Evolutionary conservation across 331 rosid genomes (phyloP).

Genomic region (Rosa hybrid): DNA sequence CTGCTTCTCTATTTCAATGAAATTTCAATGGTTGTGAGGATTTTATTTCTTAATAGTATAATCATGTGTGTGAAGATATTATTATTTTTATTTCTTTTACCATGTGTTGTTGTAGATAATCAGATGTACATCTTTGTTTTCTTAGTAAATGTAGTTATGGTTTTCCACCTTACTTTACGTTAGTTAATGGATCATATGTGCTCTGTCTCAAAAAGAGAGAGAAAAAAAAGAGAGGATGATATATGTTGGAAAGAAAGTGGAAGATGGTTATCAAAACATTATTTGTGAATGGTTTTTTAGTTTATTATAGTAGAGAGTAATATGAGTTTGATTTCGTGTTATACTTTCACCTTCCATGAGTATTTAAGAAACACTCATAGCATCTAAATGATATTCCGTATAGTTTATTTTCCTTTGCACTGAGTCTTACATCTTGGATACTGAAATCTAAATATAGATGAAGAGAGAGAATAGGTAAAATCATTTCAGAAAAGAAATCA

Average conservation of each 20-base stretch:
- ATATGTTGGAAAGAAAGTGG: not conserved
- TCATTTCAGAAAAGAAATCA: not conserved
- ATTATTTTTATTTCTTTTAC: not conserved
- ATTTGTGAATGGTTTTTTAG: too few species aligned
- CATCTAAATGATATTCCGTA: not conserved
- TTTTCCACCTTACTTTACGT: not conserved
- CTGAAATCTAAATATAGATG: not conserved
- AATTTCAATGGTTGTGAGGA: not conserved
- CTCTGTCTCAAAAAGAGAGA: not conserved
- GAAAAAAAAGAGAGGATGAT: not conserved
- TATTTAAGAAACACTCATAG: not conserved
- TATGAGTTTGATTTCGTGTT: not conserved
- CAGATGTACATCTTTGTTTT: not conserved
- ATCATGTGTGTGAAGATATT: not conserved
- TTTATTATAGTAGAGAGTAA: not conserved
- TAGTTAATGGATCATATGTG: not conserved
- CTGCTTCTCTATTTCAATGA: not conserved
- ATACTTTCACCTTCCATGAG: not conserved
- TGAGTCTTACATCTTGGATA: not conserved
- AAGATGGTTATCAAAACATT: not conserved
- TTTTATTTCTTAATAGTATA: not conserved
- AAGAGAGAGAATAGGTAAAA: not conserved
- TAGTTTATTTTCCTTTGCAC: too few species aligned
- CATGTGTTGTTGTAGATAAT: not conserved
- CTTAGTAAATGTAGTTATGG: not conserved